Percentiles rank a stretch among this genome's conserved stretches.
phyloP scores from a whole-genome alignment of 2,329 filamentous ascomycete genomes.

The Alternaria longipes region DNA sequence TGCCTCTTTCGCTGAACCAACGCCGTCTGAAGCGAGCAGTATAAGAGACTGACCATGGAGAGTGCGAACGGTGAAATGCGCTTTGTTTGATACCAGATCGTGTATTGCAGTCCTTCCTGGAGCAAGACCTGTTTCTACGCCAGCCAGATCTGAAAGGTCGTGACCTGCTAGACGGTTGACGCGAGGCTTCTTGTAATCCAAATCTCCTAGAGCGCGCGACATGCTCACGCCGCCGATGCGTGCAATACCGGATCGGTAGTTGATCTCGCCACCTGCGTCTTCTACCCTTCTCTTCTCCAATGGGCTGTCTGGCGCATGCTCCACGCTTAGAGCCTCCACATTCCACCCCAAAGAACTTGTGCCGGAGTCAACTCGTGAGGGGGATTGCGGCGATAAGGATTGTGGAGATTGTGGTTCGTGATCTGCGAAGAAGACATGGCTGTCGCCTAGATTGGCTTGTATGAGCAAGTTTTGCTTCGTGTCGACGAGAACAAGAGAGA shows the following conservation, averaged over 20 bases:
- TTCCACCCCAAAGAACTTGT: conserved; percentile 27
- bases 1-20: conserved; percentile 30
- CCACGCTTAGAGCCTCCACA: conserved; percentile 27
- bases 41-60: conserved; percentile 30
- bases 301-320: conserved; percentile 31
- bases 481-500: conserved; percentile 34
- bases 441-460: conserved; percentile 36
- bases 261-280: conserved; percentile 35
- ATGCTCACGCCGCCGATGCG: conserved; percentile 39
- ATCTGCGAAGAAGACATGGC: conserved; percentile 31
- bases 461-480: conserved; percentile 32
- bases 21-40: conserved; percentile 35
- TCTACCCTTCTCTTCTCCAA: conserved; percentile 33
- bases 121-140: conserved; percentile 35
- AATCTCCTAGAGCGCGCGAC: conserved; percentile 35
- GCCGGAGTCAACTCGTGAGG: conserved; percentile 10
- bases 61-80: conserved; percentile 28
- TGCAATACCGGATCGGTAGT: conserved; percentile 31
- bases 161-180: conserved; percentile 38
- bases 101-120: conserved; percentile 32
- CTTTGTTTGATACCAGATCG: conserved; percentile 36
- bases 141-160: conserved; percentile 34
- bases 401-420: conserved; percentile 15
- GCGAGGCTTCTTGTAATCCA: conserved; percentile 34
- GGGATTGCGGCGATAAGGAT: conserved; percentile 10